Evolutionary conservation across 257 asterid genomes (phyloP), one percentile per base, ranked within the genome.

Genomic region (Fraxinus pennsylvanica): DNA sequence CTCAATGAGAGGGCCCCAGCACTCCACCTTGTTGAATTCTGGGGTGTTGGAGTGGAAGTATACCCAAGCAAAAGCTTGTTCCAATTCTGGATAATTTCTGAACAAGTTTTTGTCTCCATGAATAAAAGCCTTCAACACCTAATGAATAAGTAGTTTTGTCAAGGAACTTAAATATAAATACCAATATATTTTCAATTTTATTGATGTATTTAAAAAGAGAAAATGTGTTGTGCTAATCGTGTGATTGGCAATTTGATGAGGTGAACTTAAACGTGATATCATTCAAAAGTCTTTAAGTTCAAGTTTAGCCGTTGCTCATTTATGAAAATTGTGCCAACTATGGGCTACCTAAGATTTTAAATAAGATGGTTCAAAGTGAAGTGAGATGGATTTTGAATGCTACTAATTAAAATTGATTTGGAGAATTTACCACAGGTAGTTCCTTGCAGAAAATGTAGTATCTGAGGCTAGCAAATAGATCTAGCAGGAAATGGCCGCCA

Each of bases 61-160:
- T 22, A 95, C 98, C 96, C 96, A 95, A 15, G 92, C 99, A 61
- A 77, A 73, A 50, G 99, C 92, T 47, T 91, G 91, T 74, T 86
- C 89, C 4, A 95, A 84, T 66, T 92, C 96, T 32, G 98, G 97
- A 59, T 92, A 84, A 73, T 87, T 89, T 25, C 81, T 90, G 33
- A 95, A 74, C 84, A 95, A 76, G 71, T 76, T 84, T 75, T 73
- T 89, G 81, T 95, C 99, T 30, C 94, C 99, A 75, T 91, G 84
- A 14, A 85, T 93, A 86, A 95, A 92, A 6, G 99, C 99, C 92
- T 89, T 93, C 83, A 95, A 41, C 30, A 93, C 98, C 98, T 94
- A 50, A 38, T 29, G 15, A 76, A 6, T 36, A 36, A 36, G 41
- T 36, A 1, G 59, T 14, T 14, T 50, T 14, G 19, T 17, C 19